Base-by-base conservation (phyloP, 2,329 filamentous ascomycete genomes). In the Samsoniella hepiali region DNA sequence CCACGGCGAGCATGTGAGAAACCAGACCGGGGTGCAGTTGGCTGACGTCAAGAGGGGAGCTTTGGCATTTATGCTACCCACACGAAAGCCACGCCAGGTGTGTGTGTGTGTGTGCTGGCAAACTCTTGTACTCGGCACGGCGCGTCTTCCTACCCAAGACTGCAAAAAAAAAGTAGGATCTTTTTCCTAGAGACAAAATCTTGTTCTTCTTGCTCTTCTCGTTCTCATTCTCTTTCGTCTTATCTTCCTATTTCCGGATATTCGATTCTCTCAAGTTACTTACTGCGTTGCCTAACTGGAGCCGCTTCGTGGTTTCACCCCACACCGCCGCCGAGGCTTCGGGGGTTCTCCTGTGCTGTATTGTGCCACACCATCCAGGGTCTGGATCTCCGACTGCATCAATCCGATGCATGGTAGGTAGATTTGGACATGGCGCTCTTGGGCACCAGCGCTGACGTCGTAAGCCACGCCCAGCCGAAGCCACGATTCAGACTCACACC, bases 1-100 rank as follows among this genome's bases (percentile, higher is more conserved):
- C 47, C 29, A 62, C n/a, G 38, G 59, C 42, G 50, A 54, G 40
- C 59, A 62, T 62, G 50, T 62, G 59, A 62, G 40, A 62, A 22
- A 31, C 40, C 13, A 38, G 59, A 47, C 59, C 40, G n/a, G 40
- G 42, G 22, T 47, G 50, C 3, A 36, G 38, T 7, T 22, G 29
- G 50, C 49, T 62, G 59, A 55, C 59, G 59, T 56, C 59, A 49
- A 49, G 13, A 44, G 51, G 29, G 32, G 47, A 34, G 47, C 29
- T 59, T 27, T 6, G 9, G 27, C 27, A 6, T 45, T 22, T 45
- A 22, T 31, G 4, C 4, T 8, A 38, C 34, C 34, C 7, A 36
- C 17, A 13, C 29, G 42, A 58, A 58, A 29, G 40, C 38, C 42
- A 45, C 55, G 55, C 42, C 29, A 58, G 40, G 3, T 27, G 36